These are phyloP conservation scores for Fomitopsis pinicola DNA, from an alignment of 1,284 basidiomycete species.

Conservation along the genomic window DNA sequence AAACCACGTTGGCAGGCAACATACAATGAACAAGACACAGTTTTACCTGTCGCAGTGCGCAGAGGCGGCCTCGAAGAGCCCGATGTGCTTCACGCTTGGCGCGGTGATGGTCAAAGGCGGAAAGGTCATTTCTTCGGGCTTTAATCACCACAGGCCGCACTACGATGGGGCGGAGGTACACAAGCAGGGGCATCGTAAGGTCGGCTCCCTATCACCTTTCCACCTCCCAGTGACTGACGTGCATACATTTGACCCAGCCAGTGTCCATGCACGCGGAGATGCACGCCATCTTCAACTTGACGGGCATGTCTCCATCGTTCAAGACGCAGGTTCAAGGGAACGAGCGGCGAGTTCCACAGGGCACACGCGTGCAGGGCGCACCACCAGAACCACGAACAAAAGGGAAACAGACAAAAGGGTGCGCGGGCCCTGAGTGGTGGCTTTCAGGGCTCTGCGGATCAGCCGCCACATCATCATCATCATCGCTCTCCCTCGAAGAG, in stretches of 20 bases:
- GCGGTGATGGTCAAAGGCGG: conserved; percentile 55
- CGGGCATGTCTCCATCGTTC: conserved; percentile 49
- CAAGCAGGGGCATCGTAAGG: conserved; percentile 39
- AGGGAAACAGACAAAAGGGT: conserved; percentile 22
- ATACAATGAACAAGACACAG: conserved; percentile 44
- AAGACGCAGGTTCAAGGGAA: conserved; percentile 49
- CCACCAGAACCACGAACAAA: conserved; percentile 27
- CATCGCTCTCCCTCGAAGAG: conserved; percentile 9
- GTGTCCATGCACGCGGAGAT: conserved; percentile 62
- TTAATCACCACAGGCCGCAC: conserved; percentile 52
- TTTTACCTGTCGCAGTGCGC: conserved; percentile 51
- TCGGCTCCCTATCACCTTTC: not conserved
- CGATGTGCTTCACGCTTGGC: conserved; percentile 54
- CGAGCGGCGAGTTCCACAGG: conserved; percentile 28
- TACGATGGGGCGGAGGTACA: conserved; percentile 45
- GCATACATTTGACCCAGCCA: conserved; percentile 26
- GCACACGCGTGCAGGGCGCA: conserved; percentile 13
- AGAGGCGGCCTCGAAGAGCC: conserved; percentile 46
- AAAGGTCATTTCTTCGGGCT: conserved; percentile 48
- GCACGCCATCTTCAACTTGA: conserved; percentile 52
- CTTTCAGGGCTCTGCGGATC: conserved; percentile 20
- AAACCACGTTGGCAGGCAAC: not conserved
- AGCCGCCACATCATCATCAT: conserved; percentile 5
- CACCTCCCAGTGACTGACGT: too few species aligned
- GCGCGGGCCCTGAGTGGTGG: conserved; percentile 15